Evolutionary conservation across 1,139 yeast genomes (phyloP), one percentile per base, ranked within the genome.

Genomic region (Nakaseomyces bracarensis): DNA sequence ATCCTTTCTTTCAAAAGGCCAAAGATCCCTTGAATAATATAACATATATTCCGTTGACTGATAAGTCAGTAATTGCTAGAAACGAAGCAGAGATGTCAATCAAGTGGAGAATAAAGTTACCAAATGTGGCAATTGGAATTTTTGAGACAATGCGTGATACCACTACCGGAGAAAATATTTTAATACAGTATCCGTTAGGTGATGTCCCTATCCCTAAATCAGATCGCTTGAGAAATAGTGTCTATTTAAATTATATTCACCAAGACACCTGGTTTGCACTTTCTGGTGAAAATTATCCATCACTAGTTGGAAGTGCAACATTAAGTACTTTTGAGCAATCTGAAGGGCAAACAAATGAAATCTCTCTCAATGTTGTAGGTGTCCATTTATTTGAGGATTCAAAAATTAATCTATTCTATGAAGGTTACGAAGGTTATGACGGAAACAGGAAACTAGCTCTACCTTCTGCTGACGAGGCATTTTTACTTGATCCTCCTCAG

Each of bases 261-360:
- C 71, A 71, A 42, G 77, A 79, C 3, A 81, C 84, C 40, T 87
- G 96, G 96, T 85, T 75, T 66, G 96, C 96, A 9, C 71, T 89
- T 74, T 82, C 95, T 23, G 83, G 79, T 49, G 60, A 63, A 21
- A 72, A 79, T 52, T 89, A 80, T 55, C 96, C 96, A 0, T 78
- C 93, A 0, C 62, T 87, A 41, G 87, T 89, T 16, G 77, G 78
- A 47, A 75, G 85, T 20, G 93, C 96, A 0, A 91, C 95, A 0
- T 56, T 74, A 3, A 77, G 87, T 14, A 46, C 57, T 18, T 57
- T 64, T 39, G 51, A 49, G 27, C 51, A 59, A 0, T 65, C 74
- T 27, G 61, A 77, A 4, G 65, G n/a, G n/a, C 25, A 19, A 3
- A 14, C 26, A 13, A 18, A 23, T 27, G 29, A 25, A 15, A 15